Evolutionary conservation across 2,329 filamentous ascomycete genomes (phyloP), one percentile per base, ranked within the genome.

Genomic region (Fusarium hainanense): DNA sequence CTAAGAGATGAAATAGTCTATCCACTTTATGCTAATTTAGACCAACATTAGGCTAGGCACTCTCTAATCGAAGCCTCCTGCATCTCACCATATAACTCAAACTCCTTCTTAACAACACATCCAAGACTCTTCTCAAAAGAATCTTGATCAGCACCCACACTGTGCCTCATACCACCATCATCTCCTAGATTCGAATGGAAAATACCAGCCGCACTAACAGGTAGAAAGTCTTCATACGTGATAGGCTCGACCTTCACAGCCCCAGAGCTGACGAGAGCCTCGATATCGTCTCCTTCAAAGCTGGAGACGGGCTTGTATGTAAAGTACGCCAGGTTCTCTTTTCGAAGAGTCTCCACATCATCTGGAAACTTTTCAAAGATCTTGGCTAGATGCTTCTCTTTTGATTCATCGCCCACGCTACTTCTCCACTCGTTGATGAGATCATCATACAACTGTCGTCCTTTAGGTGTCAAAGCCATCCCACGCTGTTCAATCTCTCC

Each of bases 401-500:
- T 55, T 9, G 41, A 50, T 3, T 42, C 61, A 13, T 48, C 11
- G 12, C 23, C 34, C 3, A 21, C 52, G 9, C 14, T 50, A 1
- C 18, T 61, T 51, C 82, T 75, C 4, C 75, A 73, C 44, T 72
- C 66, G 1, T 66, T 63, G 10, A 86, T 72, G n/a, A 85, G 72
- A 50, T 74, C 62, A 63, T 87, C 85, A 28, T 87, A 87, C 2
- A 85, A 63, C 4, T 72, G 66, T 2, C 85, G 76, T 0, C 85
- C 85, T 5, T 79, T 76, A 0, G 72, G 75, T 0, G 85, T 87
- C 10, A 87, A 76, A 0, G 85, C 85, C 6, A 81, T 83, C 0
- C 85, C 85, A 4, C 85, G 79, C 68, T 87, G 82, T 68, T 87
- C 85, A 10, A 87, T 82, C 70, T 87, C 85, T 0, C 85, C 85